A percentile compares a stretch with the other conserved stretches of the same genome.
phyloP scores from a whole-genome alignment of 129 eudicot species.

The Lactuca sativa region DNA sequence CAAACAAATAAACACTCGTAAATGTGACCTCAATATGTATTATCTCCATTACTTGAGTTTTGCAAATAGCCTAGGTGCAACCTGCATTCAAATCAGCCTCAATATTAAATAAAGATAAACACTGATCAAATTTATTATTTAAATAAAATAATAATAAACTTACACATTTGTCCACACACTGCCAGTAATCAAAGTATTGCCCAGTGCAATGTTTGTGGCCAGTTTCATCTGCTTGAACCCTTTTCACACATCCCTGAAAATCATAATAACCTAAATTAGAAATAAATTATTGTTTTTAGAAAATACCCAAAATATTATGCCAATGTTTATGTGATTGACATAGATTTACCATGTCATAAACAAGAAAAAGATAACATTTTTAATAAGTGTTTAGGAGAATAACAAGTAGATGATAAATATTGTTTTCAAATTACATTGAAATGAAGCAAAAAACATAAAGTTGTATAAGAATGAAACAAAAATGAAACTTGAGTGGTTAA shows the following conservation, averaged over 20 bases:
- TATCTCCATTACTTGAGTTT: slow-evolving; percentile 51
- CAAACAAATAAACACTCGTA: slow-evolving; percentile 15
- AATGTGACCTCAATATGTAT: slow-evolving; percentile 9
- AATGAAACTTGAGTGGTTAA: too few species aligned
- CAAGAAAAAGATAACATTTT: too few species aligned
- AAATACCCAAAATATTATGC: too few species aligned
- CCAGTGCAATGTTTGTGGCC: slow-evolving; percentile 96
- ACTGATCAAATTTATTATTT: neutral
- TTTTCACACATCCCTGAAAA: slow-evolving; percentile 63
- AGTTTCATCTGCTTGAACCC: slow-evolving; percentile 77
- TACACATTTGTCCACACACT: slow-evolving; percentile 85
- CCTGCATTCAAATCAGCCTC: slow-evolving; percentile 45
- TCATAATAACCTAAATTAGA: neutral
- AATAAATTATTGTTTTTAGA: neutral
- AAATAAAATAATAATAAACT: slow-evolving; percentile 8
- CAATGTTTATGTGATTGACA: neutral
- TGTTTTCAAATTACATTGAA: too few species aligned
- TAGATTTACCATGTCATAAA: neutral
- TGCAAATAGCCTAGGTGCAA: slow-evolving; percentile 64
- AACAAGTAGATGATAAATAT: too few species aligned
- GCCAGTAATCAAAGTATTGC: slow-evolving; percentile 89
- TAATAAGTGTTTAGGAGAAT: too few species aligned
- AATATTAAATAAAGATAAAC: neutral
- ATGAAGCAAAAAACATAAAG: too few species aligned
- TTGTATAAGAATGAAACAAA: too few species aligned